These are phyloP conservation scores for Prunus mume DNA, from an alignment of 306 rosid species.

Conservation along the genomic window DNA sequence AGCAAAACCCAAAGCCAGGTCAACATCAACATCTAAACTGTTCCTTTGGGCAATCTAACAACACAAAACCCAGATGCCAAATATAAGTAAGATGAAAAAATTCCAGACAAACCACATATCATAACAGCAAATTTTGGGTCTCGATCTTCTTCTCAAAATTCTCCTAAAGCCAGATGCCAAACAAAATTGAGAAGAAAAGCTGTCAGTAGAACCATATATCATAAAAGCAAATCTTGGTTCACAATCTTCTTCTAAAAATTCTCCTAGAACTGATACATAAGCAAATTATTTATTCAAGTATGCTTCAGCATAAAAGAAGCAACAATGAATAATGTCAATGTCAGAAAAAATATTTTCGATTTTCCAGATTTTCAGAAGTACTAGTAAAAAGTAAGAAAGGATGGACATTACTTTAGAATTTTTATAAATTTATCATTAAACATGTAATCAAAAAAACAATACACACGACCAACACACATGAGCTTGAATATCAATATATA, in stretches of 20 bases:
- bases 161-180: background rate
- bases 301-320: background rate
- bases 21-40: slow-evolving; percentile 89
- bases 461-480: background rate
- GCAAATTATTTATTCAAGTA: background rate
- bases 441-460: background rate
- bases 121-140: background rate
- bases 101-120: background rate
- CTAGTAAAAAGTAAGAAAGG: background rate
- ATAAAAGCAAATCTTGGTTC: slow-evolving; percentile 1
- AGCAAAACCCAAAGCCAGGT: slow-evolving; percentile 89
- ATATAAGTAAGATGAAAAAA: slow-evolving; percentile 9
- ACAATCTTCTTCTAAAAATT: background rate
- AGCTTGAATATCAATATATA: background rate
- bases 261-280: background rate
- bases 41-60: slow-evolving; percentile 81
- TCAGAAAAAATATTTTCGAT: background rate
- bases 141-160: background rate
- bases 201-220: background rate
- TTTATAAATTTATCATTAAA: background rate
- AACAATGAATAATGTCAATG: background rate
- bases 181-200: background rate
- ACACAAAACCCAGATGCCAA: slow-evolving; percentile 30
- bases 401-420: background rate
- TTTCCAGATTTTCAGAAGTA: background rate